A percentile compares a stretch with the other conserved stretches of the same genome.
Conservation (phyloP, 2,329 filamentous ascomycete genomes). For the Corynespora cassiicola region DNA sequence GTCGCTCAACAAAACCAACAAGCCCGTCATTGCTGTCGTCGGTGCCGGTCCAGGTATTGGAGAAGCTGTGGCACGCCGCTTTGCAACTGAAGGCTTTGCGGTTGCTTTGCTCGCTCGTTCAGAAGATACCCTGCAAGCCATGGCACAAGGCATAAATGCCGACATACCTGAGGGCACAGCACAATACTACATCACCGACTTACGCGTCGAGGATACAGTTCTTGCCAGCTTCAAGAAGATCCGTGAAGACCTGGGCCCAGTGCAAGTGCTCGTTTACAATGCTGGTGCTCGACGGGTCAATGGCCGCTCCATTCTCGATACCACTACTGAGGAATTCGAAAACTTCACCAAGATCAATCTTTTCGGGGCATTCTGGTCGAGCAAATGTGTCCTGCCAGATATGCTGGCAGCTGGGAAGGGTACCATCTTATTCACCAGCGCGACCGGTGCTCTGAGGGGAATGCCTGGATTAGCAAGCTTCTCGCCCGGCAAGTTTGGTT, state of each 20-base stretch:
- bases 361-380: conserved; percentile 25
- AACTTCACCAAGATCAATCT: conserved; percentile 29
- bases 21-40: conserved; percentile 25
- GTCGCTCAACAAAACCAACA: conserved; percentile 18
- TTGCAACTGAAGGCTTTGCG: conserved; percentile 24
- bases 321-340: conserved; percentile 23
- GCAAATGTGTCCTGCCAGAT: conserved; percentile 22
- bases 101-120: conserved; percentile 26
- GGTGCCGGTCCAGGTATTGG: conserved; percentile 29
- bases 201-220: conserved; percentile 19
- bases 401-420: conserved; percentile 23
- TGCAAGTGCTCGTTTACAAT: conserved; percentile 26
- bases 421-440: conserved; percentile 24
- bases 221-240: conserved; percentile 18
- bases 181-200: conserved; percentile 24
- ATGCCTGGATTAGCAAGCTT: conserved; percentile 22
- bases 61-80: conserved; percentile 28
- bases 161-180: conserved; percentile 19
- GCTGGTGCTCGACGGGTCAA: conserved; percentile 26
- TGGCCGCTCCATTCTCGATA: conserved; percentile 23
- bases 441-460: conserved; percentile 22
- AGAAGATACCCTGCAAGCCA: conserved; percentile 24
- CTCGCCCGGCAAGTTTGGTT: conserved; percentile 25
- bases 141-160: conserved; percentile 19
- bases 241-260: conserved; percentile 17